These are phyloP conservation scores for Aspergillus intermedius DNA, from an alignment of 2,329 filamentous ascomycete species.

Conservation along the genomic window DNA sequence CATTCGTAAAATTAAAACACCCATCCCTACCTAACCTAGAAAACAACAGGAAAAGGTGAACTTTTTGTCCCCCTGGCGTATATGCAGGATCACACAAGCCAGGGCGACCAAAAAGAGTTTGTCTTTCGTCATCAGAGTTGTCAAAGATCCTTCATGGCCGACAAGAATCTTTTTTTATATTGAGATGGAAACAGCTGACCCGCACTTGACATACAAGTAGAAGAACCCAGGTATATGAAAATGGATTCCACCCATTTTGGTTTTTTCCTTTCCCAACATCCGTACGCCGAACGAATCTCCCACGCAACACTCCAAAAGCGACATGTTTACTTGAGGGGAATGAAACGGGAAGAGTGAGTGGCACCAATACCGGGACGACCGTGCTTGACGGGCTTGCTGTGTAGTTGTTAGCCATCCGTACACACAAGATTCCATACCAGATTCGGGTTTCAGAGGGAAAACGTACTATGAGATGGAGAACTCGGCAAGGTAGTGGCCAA, in stretches of 20 bases:
- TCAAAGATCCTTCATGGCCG: slow-evolving; percentile 21
- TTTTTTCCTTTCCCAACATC: slow-evolving; percentile 28
- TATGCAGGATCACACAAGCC: neutral
- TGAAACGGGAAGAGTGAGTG: slow-evolving; percentile 99
- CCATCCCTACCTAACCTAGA: slow-evolving; percentile 9
- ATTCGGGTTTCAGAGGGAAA: slow-evolving; percentile 1
- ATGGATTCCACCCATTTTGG: slow-evolving; percentile 32
- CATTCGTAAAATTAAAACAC: slow-evolving; percentile 19
- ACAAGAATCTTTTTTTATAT: slow-evolving; percentile 32
- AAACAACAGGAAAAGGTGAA: slow-evolving; percentile 8
- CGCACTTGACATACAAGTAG: slow-evolving; percentile 35
- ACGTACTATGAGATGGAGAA: slow-evolving; percentile 99
- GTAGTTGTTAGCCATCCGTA: slow-evolving; percentile 43
- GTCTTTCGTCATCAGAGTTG: slow-evolving; percentile 8
- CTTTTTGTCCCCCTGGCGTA: slow-evolving; percentile 4
- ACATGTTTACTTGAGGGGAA: slow-evolving; percentile 89
- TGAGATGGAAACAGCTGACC: slow-evolving; percentile 35
- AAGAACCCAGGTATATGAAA: slow-evolving; percentile 24
- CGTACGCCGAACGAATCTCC: slow-evolving; percentile 28
- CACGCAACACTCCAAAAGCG: slow-evolving; percentile 31
- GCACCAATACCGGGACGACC: slow-evolving; percentile 99
- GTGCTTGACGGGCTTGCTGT: slow-evolving; percentile 99
- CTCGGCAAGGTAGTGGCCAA: slow-evolving; percentile 98
- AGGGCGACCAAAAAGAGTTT: slow-evolving; percentile 6
- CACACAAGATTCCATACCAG: no score